phyloP scores from a whole-genome alignment of 768 basidiomycete species.

The Leccinum sublutescens region DNA sequence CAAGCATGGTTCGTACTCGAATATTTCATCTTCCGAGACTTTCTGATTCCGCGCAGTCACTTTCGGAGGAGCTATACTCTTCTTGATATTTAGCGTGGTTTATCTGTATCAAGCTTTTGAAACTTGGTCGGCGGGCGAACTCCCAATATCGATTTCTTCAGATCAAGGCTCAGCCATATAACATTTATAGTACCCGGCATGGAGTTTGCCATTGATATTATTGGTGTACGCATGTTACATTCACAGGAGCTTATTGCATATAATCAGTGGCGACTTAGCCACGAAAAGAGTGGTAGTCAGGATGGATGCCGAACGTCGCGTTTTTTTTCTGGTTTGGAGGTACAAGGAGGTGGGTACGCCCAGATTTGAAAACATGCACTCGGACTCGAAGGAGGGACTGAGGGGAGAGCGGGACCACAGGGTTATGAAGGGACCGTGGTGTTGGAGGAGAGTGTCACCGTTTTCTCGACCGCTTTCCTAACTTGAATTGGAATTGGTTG shows the following conservation, averaged over 20 bases:
- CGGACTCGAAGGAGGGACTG: background rate
- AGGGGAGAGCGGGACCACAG: background rate
- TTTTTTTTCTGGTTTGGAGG: background rate
- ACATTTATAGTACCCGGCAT: background rate
- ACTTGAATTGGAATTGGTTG: background rate
- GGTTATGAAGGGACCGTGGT: background rate
- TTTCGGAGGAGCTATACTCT: constrained; percentile 74
- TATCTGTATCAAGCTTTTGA: constrained; percentile 67
- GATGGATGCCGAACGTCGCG: background rate
- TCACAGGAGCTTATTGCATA: background rate
- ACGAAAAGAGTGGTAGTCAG: background rate
- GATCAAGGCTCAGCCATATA: constrained; percentile 7
- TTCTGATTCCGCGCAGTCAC: constrained; percentile 56
- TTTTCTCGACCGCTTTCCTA: background rate
- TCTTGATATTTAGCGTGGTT: constrained; percentile 79
- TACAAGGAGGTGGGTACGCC: background rate
- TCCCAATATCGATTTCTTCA: constrained; percentile 14
- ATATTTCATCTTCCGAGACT: background rate
- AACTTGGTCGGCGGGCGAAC: constrained; percentile 17
- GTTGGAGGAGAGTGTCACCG: too few relatives aligned
- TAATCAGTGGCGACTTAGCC: background rate
- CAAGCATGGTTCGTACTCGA: constrained; percentile 67
- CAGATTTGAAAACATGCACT: background rate
- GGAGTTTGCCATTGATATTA: background rate
- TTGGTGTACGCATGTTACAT: constrained; percentile 3